Evolutionary conservation across 2,329 filamentous ascomycete genomes (phyloP), one percentile per base, ranked within the genome.

Genomic region (Knoxdaviesia capensis): DNA sequence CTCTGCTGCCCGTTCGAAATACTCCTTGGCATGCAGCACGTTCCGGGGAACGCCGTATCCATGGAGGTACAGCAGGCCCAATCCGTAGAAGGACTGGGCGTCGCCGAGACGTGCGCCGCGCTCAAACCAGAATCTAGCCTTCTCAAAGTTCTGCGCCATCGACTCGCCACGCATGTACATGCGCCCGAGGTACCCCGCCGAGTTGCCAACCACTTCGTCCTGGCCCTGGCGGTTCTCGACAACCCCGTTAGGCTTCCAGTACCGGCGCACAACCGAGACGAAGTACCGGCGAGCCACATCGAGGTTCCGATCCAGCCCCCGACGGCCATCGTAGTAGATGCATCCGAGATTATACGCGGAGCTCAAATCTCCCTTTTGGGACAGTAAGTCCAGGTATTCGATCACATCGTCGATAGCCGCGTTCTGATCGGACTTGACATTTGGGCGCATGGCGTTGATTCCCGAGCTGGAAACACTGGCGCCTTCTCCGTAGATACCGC

Each of bases 401-500:
- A 98, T 75, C 10, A 96, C 81, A 57, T 98, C 88, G 51, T 93
- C 86, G 45, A 94, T 74, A 10, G 84, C 82, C 1, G 86, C 85
- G 52, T 93, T 80, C 1, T 80, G 74, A 53, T 90, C 82, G 3
- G 84, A 83, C 48, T 80, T 78, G 1, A 77, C 70, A 43, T 76
- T 75, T 20, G 77, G 74, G 47, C 77, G 77, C 52, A 79, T 71
- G 4, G 86, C 85, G 54, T 93, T 87, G 44, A 73, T 69, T 5
- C 90, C 90, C 0, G 90, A 80, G 54, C 86, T 94, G 29, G 80
- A 79, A 35, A 80, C 83, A 54, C 88, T 96, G 8, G 90, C 90
- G 4, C 90, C 92, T 59, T 94, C 85, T 39, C 90, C 92, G 55
- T 94, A 98, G 6, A 94, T 80, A 37, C 90, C 90, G 6, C 90